These are phyloP conservation scores for Ceriops tagal DNA, from an alignment of 345 rosid species.

Conservation along the genomic window DNA sequence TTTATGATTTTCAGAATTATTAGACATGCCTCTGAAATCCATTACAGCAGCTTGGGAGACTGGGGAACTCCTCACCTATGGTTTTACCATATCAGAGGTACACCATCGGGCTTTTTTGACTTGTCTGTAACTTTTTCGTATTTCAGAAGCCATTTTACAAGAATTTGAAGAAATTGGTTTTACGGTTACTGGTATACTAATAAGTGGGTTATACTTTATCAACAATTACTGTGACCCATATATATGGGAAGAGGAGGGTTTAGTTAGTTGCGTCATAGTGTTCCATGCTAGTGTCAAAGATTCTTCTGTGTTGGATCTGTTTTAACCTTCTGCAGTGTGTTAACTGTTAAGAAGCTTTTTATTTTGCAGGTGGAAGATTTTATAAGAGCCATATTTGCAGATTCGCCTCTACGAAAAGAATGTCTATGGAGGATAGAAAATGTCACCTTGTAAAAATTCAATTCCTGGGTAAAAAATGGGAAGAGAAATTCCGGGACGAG, in stretches of 20 bases:
- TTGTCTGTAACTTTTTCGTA: background rate
- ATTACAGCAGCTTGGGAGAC: constrained; percentile 82
- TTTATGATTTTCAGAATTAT: constrained; percentile 48
- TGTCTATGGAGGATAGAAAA: constrained; percentile 81
- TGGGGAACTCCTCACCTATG: constrained; percentile 63
- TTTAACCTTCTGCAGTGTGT: background rate
- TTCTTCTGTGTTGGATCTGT: background rate
- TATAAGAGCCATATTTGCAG: constrained; percentile 79
- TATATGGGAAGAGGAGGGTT: no score
- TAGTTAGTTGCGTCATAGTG: no score
- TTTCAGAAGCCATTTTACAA: background rate
- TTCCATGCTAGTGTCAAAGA: background rate
- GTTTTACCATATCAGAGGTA: constrained; percentile 82
- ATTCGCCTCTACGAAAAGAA: constrained; percentile 84
- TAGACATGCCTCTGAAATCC: constrained; percentile 88
- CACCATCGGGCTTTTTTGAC: background rate
- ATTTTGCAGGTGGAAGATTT: constrained; percentile 66
- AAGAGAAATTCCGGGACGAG: no score
- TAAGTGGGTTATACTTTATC: no score
- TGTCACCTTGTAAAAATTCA: constrained; percentile 26
- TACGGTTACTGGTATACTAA: no score
- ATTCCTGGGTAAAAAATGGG: no score
- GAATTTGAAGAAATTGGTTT: background rate
- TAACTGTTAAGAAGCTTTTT: background rate
- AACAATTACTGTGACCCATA: no score